These are phyloP conservation scores for Solanum chiquidenum DNA, from an alignment of 257 asterid genomes.

Conservation along the genomic window DNA sequence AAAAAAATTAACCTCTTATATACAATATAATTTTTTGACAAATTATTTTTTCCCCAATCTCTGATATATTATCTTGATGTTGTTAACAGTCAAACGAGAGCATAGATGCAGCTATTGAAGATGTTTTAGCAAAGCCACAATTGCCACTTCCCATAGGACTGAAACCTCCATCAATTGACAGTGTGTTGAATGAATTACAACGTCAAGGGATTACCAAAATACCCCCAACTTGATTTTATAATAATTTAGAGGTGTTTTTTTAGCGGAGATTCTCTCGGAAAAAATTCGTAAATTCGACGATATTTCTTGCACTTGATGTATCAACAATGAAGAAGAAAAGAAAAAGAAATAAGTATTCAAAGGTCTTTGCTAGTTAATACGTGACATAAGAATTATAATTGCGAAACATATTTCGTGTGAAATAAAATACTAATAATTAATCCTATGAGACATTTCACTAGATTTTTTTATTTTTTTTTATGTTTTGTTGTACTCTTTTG, in stretches of 20 bases:
- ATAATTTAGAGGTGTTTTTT: neutral
- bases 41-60: rapidly evolving
- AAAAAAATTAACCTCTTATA: neutral
- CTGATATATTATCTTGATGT: neutral
- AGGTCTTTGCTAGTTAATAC: neutral
- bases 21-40: rapidly evolving
- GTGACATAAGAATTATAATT: neutral
- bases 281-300: constrained; percentile 46
- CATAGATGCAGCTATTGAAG: constrained; percentile 85
- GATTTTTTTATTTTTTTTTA: neutral
- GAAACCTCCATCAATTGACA: constrained; percentile 66
- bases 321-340: neutral
- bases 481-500: neutral
- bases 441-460: neutral
- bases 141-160: constrained; percentile 83
- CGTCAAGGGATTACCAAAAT: constrained; percentile 66
- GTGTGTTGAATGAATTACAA: constrained; percentile 77
- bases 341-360: neutral
- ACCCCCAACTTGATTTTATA: constrained; percentile 37
- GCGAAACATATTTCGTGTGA: neutral
- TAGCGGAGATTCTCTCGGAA: neutral
- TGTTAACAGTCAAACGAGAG: constrained; percentile 74
- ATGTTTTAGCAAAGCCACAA: constrained; percentile 78
- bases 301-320: constrained; percentile 16
- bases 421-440: neutral